phyloP scores from a whole-genome alignment of 2,329 filamentous ascomycete species.

The Coleophoma cylindrospora region DNA sequence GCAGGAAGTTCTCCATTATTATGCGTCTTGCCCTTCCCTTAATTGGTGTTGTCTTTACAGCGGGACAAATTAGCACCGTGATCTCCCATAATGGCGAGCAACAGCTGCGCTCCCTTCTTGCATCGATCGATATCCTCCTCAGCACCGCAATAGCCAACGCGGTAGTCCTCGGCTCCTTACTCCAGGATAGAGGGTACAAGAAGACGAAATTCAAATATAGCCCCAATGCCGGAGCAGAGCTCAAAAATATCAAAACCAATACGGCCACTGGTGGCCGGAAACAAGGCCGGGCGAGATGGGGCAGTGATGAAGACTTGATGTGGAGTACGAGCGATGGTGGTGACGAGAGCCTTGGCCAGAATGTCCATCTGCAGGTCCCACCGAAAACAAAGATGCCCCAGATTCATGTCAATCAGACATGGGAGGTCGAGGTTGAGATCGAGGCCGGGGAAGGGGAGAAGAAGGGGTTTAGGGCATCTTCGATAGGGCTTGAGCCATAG shows the following conservation, averaged over 20 bases:
- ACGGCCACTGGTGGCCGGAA: conserved; percentile 34
- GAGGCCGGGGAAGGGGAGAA: no score
- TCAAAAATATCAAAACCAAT: conserved; percentile 14
- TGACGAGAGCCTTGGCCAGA: not conserved
- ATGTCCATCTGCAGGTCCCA: conserved; percentile 26
- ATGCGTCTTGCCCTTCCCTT: conserved; percentile 80
- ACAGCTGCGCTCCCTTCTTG: conserved; percentile 80
- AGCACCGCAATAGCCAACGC: conserved; percentile 85
- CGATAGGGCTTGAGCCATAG: no score
- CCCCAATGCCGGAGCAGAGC: conserved; percentile 33
- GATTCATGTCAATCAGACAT: conserved; percentile 16
- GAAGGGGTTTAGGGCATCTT: no score
- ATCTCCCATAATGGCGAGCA: conserved; percentile 66
- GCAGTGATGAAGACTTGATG: conserved; percentile 85
- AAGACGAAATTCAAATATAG: conserved; percentile 72
- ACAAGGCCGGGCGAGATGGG: conserved; percentile 50
- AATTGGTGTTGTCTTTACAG: conserved; percentile 69
- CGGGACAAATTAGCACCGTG: conserved; percentile 72
- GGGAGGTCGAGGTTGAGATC: conserved; percentile 15
- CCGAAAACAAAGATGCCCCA: conserved; percentile 25
- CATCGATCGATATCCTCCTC: conserved; percentile 83
- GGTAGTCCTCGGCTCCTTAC: conserved; percentile 83
- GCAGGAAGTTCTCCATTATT: conserved; percentile 71
- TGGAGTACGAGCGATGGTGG: conserved; percentile 34
- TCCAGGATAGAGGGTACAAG: conserved; percentile 84